Conservation (phyloP, 495 filamentous ascomycete species). For the Sordaria brevicollis region DNA sequence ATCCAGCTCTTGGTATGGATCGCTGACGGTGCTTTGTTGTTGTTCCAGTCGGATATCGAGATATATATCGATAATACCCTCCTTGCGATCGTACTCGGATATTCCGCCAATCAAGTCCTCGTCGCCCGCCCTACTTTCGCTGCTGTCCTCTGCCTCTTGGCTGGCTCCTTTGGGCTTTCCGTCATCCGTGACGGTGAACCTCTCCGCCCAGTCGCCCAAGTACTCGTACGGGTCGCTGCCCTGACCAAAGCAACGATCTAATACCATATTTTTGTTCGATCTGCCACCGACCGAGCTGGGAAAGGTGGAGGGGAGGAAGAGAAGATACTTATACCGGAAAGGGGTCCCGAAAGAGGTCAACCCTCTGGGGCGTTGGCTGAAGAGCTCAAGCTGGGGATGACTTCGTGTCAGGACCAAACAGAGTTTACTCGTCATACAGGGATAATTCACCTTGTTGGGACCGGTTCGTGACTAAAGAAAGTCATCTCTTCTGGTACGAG, state of each 20-base stretch:
- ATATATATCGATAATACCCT: not conserved
- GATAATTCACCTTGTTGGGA: too few species aligned
- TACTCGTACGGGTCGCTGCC: not conserved
- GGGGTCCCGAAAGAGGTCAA: not conserved
- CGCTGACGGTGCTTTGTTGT: too few species aligned
- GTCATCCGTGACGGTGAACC: not conserved
- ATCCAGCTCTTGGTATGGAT: not conserved
- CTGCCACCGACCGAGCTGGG: not conserved
- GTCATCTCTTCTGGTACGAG: too few species aligned
- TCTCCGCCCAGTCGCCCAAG: not conserved
- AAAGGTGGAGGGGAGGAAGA: not conserved
- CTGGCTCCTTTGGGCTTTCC: not conserved
- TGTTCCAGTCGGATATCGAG: not conserved
- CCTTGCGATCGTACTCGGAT: too few species aligned
- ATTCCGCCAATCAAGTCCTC: too few species aligned
- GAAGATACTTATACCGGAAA: not conserved
- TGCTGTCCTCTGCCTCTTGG: not conserved
- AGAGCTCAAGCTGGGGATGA: not conserved
- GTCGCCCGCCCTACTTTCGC: not conserved
- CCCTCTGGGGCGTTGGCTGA: not conserved
- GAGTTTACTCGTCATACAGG: too few species aligned
- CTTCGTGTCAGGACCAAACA: not conserved
- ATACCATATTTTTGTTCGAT: not conserved
- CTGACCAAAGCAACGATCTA: accelerated
- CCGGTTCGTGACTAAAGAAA: too few species aligned